These are phyloP conservation scores for Penicillium sp. DNA, from an alignment of 2,329 filamentous ascomycete species.

Conservation along the genomic window DNA sequence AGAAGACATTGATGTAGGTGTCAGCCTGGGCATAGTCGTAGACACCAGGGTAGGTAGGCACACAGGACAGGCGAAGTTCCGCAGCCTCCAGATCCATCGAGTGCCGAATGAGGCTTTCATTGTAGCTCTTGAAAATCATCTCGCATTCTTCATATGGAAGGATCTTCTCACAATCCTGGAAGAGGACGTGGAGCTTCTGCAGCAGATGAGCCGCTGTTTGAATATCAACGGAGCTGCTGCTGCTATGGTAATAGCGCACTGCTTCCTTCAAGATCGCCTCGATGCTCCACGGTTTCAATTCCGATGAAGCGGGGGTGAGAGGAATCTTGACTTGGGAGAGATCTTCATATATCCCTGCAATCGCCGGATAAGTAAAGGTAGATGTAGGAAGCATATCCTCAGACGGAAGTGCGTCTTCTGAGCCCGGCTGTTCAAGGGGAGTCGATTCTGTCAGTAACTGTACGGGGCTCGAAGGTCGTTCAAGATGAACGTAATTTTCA, in stretches of 20 bases:
- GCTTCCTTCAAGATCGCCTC: constrained; percentile 38
- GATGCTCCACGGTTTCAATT: constrained; percentile 38
- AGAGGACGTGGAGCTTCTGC: constrained; percentile 38
- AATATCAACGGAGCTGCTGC: constrained; percentile 33
- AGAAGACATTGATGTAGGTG: constrained; percentile 51
- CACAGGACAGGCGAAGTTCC: constrained; percentile 52
- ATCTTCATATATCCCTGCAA: constrained; percentile 16
- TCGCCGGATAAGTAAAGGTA: constrained; percentile 2
- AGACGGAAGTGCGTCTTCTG: constrained; percentile 6
- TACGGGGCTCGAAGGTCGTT: constrained; percentile 41
- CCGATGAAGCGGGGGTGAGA: constrained; percentile 27
- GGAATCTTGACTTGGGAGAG: constrained; percentile 28
- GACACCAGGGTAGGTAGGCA: constrained; percentile 52
- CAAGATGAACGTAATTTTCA: constrained; percentile 37
- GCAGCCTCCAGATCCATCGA: constrained; percentile 48
- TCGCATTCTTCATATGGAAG: constrained; percentile 48
- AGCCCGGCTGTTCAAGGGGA: constrained; percentile 19
- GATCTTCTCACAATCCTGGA: constrained; percentile 35
- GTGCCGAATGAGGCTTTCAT: constrained; percentile 49
- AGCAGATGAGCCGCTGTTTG: constrained; percentile 41
- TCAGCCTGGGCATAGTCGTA: constrained; percentile 55
- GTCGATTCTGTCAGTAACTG: constrained; percentile 35
- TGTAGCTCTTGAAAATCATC: constrained; percentile 53
- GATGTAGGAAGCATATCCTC: not conserved
- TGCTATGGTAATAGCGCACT: constrained; percentile 38